Conservation (phyloP, 495 filamentous ascomycete species). For the Penicillium egyptiacum region DNA sequence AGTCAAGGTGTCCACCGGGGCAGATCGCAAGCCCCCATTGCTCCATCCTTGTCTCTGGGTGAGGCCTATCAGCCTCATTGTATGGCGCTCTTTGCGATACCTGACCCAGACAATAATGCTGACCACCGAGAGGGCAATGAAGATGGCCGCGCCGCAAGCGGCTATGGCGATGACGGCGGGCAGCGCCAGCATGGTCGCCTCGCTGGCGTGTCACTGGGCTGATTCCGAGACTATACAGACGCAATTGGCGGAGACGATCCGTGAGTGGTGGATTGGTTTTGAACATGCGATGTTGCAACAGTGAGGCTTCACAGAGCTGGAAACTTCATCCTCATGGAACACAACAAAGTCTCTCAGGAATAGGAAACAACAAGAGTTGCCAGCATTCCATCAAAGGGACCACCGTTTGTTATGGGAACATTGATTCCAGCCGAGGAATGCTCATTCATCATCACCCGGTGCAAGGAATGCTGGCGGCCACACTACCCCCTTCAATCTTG, state of each 20-base stretch:
- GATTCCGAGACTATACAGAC: background rate
- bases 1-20: constrained; percentile 38
- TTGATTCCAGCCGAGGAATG: constrained; percentile 36
- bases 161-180: constrained; percentile 45
- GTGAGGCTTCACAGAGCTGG: background rate
- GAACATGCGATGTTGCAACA: background rate
- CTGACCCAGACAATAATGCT: constrained; percentile 43
- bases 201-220: constrained; percentile 10
- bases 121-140: constrained; percentile 37
- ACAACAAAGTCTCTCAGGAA: constrained; percentile 21
- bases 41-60: constrained; percentile 27
- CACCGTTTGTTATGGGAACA: constrained; percentile 40
- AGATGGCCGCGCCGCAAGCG: constrained; percentile 39
- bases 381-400: constrained; percentile 18
- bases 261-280: background rate
- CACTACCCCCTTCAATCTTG: constrained; percentile 19
- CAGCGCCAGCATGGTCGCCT: constrained; percentile 37
- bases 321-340: constrained; percentile 10
- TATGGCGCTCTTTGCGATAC: constrained; percentile 42
- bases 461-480: constrained; percentile 39
- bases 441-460: constrained; percentile 32
- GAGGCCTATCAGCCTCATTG: constrained; percentile 29
- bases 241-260: background rate
- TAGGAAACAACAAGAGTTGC: constrained; percentile 8
- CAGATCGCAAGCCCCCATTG: constrained; percentile 27